A percentile compares a stretch with the other conserved stretches of the same genome.
Conservation (phyloP, 176 grass and related monocot genomes). For the Rhynchospora tenuis region DNA sequence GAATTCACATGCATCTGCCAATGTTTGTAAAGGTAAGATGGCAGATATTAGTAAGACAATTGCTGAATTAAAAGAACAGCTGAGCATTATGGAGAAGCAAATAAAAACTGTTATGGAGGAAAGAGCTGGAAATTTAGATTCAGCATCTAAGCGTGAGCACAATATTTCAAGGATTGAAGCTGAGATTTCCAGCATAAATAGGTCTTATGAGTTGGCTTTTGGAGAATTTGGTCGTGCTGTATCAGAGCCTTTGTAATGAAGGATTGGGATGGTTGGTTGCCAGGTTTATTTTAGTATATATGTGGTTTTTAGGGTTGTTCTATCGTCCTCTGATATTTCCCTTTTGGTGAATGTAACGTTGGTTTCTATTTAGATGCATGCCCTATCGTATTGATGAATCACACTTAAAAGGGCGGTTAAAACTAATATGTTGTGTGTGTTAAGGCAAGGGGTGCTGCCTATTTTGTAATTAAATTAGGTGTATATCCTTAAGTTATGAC, state of each 20-base stretch:
- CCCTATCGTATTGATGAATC: background rate
- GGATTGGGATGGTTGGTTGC: background rate
- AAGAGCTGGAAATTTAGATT: background rate
- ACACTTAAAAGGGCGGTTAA: background rate
- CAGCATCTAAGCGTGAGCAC: background rate
- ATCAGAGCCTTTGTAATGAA: background rate
- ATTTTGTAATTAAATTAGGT: background rate
- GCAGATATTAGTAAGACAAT: background rate
- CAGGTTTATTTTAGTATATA: background rate
- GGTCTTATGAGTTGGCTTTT: background rate
- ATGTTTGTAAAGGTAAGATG: background rate
- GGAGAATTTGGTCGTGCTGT: background rate
- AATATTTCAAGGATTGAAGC: background rate
- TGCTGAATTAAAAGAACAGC: background rate
- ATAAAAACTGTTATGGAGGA: background rate
- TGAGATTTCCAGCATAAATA: background rate
- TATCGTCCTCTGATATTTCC: background rate
- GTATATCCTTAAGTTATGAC: background rate
- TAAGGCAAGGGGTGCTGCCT: background rate
- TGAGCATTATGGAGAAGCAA: too few species aligned
- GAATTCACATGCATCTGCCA: background rate
- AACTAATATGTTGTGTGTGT: background rate
- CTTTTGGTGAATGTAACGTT: background rate
- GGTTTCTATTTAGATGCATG: background rate
- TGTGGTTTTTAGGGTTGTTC: background rate